Conservation (phyloP, 495 filamentous ascomycete genomes). For the Tuber calosporum region DNA sequence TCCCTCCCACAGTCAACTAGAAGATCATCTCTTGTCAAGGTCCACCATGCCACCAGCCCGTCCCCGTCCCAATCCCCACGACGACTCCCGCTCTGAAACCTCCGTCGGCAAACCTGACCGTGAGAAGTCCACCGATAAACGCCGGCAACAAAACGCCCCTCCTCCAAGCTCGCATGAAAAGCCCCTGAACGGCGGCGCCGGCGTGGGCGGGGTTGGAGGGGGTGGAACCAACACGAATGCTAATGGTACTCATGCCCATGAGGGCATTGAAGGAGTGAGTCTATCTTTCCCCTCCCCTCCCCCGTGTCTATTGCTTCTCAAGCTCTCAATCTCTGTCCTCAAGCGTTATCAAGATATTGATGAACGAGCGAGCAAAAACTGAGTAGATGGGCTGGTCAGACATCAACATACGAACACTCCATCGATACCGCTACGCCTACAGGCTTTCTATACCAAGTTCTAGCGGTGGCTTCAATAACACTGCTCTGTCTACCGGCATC, state of each 20-base stretch:
- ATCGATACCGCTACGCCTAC: slow-evolving; percentile 39
- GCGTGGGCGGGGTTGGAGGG: background rate
- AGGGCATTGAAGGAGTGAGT: slow-evolving; percentile 42
- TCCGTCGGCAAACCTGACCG: slow-evolving; percentile 30
- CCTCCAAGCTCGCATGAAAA: slow-evolving; percentile 24
- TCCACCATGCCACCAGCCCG: slow-evolving; percentile 33
- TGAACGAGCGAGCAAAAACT: slow-evolving; percentile 1
- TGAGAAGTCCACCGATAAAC: slow-evolving; percentile 32
- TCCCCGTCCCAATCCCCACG: slow-evolving; percentile 27
- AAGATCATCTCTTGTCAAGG: slow-evolving; percentile 14
- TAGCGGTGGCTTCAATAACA: slow-evolving; percentile 34
- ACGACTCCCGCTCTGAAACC: slow-evolving; percentile 33
- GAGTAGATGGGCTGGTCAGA: slow-evolving; percentile 38
- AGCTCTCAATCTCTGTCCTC: slow-evolving; percentile 5
- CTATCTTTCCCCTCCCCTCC: background rate
- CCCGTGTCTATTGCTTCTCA: background rate
- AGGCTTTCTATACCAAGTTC: slow-evolving; percentile 29
- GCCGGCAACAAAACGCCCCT: slow-evolving; percentile 20
- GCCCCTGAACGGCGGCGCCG: background rate
- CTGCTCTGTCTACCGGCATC: slow-evolving; percentile 36
- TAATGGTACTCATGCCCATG: slow-evolving; percentile 40
- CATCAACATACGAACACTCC: slow-evolving; percentile 37
- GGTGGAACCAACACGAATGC: slow-evolving; percentile 29
- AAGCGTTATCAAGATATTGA: slow-evolving; percentile 20
- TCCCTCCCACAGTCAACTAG: slow-evolving; percentile 11